phyloP scores from a whole-genome alignment of 169 alveolate genomes.

The Plasmodium berghei region DNA sequence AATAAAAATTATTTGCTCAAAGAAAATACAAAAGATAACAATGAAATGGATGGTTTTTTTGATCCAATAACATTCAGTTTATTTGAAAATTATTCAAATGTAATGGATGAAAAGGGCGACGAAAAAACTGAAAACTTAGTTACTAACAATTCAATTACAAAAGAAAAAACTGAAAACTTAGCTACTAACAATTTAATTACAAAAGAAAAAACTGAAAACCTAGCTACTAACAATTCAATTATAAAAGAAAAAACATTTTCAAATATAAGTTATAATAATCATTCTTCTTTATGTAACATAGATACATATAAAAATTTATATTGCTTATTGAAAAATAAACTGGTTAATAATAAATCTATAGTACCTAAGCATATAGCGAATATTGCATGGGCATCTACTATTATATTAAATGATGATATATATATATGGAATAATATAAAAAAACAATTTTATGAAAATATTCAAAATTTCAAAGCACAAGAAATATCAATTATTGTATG shows the following conservation, averaged over 20 bases:
- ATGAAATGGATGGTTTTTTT: background rate
- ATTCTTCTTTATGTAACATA: conserved; percentile 6
- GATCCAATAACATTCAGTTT: conserved; percentile 54
- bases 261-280: conserved; percentile 3
- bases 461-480: conserved; percentile 60
- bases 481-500: conserved; percentile 57
- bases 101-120: background rate
- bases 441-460: conserved; percentile 38
- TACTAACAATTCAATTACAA: background rate
- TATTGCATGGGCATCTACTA: conserved; percentile 69
- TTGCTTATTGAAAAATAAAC: conserved; percentile 11
- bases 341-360: background rate
- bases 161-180: conserved; percentile 2
- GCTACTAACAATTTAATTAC: no score
- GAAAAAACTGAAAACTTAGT: background rate
- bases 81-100: conserved; percentile 37
- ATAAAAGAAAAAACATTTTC: background rate
- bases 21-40: background rate
- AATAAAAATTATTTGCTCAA: conserved; percentile 34
- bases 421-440: conserved; percentile 41
- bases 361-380: conserved; percentile 65
- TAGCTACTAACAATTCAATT: background rate
- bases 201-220: background rate
- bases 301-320: conserved; percentile 30
- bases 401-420: conserved; percentile 36